A percentile compares a stretch with the other conserved stretches of the same genome.
Conservation (phyloP, 352 stramenopile species). For the Globisporangium canariense region DNA sequence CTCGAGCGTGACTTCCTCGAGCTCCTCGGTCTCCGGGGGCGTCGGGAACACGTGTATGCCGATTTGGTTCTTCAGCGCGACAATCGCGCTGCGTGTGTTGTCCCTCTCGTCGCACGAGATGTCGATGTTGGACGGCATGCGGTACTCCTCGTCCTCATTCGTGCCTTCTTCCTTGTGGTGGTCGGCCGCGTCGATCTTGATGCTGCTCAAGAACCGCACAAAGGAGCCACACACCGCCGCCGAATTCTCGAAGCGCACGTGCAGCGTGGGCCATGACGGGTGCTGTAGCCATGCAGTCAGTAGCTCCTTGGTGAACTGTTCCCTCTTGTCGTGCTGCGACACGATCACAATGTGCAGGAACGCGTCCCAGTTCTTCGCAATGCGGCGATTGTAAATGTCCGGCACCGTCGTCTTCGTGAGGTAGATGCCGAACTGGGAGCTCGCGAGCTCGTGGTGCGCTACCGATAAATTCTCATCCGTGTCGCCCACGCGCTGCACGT, state of each 20-base stretch:
- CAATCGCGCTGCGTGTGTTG: slow-evolving; percentile 43
- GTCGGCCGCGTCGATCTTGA: slow-evolving; percentile 25
- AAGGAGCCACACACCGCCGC: slow-evolving; percentile 50
- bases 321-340: slow-evolving; percentile 42
- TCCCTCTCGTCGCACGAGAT: slow-evolving; percentile 40
- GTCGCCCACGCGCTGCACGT: slow-evolving; percentile 16
- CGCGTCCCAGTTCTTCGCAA: slow-evolving; percentile 67
- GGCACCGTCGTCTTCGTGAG: slow-evolving; percentile 53
- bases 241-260: slow-evolving; percentile 53
- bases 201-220: slow-evolving; percentile 40
- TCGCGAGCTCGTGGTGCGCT: slow-evolving; percentile 27
- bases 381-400: slow-evolving; percentile 56
- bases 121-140: slow-evolving; percentile 44
- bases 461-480: slow-evolving; percentile 8
- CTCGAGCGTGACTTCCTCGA: slow-evolving; percentile 55
- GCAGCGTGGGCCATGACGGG: slow-evolving; percentile 57
- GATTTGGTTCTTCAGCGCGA: slow-evolving; percentile 54
- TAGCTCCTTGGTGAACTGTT: slow-evolving; percentile 67
- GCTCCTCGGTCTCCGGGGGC: slow-evolving; percentile 46
- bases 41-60: slow-evolving; percentile 67
- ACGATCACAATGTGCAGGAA: slow-evolving; percentile 69
- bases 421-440: slow-evolving; percentile 59
- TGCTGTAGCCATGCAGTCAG: slow-evolving; percentile 53
- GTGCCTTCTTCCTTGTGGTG: slow-evolving; percentile 17
- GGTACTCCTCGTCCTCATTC: slow-evolving; percentile 14